Percentiles rank a stretch among this genome's conserved stretches.
These are phyloP conservation scores for Thielaviopsis populi DNA, from an alignment of 2,329 filamentous ascomycete genomes.

Conservation along the genomic window DNA sequence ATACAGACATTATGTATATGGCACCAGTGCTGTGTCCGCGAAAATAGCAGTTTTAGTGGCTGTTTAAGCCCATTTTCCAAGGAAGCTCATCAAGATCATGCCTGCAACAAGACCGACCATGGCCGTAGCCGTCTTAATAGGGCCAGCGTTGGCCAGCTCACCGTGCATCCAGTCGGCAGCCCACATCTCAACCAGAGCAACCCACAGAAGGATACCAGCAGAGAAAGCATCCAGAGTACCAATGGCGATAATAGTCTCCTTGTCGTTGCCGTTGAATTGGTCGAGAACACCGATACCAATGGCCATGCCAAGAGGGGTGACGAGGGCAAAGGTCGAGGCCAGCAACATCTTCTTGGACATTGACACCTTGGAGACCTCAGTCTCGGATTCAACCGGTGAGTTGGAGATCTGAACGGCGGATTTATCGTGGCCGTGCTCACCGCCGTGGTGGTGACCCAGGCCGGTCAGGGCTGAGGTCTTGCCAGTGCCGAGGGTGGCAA, in stretches of 20 bases:
- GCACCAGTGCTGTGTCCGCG: background rate
- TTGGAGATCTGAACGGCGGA: background rate
- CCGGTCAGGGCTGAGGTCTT: constrained; percentile 18
- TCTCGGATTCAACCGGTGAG: constrained; percentile 3
- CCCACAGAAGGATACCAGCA: constrained; percentile 66
- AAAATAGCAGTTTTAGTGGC: background rate
- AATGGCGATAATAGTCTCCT: constrained; percentile 51
- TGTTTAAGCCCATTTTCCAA: constrained; percentile 57
- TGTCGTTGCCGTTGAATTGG: constrained; percentile 58
- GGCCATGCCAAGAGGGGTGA: constrained; percentile 66
- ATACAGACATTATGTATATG: background rate
- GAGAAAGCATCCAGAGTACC: constrained; percentile 60
- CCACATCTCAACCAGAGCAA: constrained; percentile 68
- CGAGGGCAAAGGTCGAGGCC: constrained; percentile 48
- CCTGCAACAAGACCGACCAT: constrained; percentile 42
- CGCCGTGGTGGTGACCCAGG: constrained; percentile 19
- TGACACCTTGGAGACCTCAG: constrained; percentile 22
- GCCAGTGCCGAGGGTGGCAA: constrained; percentile 40
- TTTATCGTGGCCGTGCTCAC: background rate
- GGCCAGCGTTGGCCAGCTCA: constrained; percentile 39
- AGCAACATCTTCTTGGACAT: constrained; percentile 43
- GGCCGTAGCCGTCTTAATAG: constrained; percentile 34
- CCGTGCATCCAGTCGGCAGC: constrained; percentile 55
- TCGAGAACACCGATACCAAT: constrained; percentile 60
- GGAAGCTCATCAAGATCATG: constrained; percentile 52